Evolutionary conservation across 164 flowering plant species (phyloP).

Genomic region (Hamamelis virginiana): DNA sequence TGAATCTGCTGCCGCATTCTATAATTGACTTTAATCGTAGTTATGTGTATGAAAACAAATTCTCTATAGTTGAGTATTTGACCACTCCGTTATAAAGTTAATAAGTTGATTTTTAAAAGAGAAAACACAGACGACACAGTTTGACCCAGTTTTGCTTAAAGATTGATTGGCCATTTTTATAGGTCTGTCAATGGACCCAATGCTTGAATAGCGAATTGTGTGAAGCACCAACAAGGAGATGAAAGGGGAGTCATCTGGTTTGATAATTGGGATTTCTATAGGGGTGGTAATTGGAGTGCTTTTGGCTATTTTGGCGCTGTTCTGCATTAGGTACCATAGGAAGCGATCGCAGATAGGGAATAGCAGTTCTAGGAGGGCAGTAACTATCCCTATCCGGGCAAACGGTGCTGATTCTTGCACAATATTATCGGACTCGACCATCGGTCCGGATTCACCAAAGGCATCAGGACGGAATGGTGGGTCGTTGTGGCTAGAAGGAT

Average conservation of each 20-base stretch:
- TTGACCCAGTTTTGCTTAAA: slow-evolving; percentile 7
- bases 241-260: slow-evolving; percentile 68
- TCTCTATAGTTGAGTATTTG: slow-evolving; percentile 5
- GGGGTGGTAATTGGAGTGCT: slow-evolving; percentile 86
- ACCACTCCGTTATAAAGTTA: neutral
- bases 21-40: slow-evolving; percentile 4
- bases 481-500: slow-evolving; percentile 72
- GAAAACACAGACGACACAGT: neutral
- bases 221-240: slow-evolving; percentile 34
- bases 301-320: slow-evolving; percentile 64
- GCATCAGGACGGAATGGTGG: slow-evolving; percentile 39
- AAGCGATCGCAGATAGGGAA: slow-evolving; percentile 76
- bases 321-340: slow-evolving; percentile 70
- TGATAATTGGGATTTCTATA: slow-evolving; percentile 85
- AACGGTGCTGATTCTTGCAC: slow-evolving; percentile 77
- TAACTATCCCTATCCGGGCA: slow-evolving; percentile 70
- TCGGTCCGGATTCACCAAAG: slow-evolving; percentile 83
- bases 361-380: slow-evolving; percentile 84
- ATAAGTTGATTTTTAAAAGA: neutral
- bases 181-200: slow-evolving; percentile 26
- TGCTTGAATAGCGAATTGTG: slow-evolving; percentile 18
- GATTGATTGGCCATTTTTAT: slow-evolving; percentile 19
- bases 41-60: neutral
- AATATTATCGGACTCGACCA: slow-evolving; percentile 76
- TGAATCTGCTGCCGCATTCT: neutral